Evolutionary conservation across 148 eudicot genomes (phyloP), one percentile per base, ranked within the genome.

Genomic region (Vaccinium macrocarpon): DNA sequence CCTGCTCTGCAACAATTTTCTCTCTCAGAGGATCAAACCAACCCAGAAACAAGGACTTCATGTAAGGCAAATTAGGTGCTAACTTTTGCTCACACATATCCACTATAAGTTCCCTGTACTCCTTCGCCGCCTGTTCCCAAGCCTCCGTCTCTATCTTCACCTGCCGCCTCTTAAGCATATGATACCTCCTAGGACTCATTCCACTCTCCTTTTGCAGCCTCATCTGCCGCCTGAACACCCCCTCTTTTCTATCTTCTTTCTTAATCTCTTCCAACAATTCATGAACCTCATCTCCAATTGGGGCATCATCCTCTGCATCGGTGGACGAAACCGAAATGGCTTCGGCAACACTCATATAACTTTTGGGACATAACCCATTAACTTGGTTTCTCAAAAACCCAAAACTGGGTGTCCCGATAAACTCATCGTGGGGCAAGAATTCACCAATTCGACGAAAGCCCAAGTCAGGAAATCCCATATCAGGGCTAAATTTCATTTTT

Each of bases 21-120:
- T 89, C 86, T 55, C 91, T 76, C 80, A 95, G 81, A 51, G 99
- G 98, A 90, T 97, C 98, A 90, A 92, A 97, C 99, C 99, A 97
- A 56, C 95, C 98, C 72, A 97, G 89, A 87, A 97, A 95, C 91
- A 97, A 88, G 8, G 95, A 93, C 84, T 95, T 97, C 84, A 97
- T 85, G 88, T 93, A 93, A 0, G 99, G 98, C 90, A 97, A 92
- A 93, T 92, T 97, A 12, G 99, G 99, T 35, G 97, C 99, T 87
- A 97, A 88, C 56, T 92, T 97, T 64, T 87, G 90, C 88, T 92
- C 88, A 83, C 98, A 97, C 99, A 97, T 97, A 76, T 97, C 99
- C 84, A 57, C 70, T 82, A 97, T 83, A 84, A 97, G 92, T 86
- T 93, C 98, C 87, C 83, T 92, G 79, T 97, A 97, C 87, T 97